These are phyloP conservation scores for Amanita inopinata DNA, from an alignment of 768 basidiomycete species.

Conservation along the genomic window DNA sequence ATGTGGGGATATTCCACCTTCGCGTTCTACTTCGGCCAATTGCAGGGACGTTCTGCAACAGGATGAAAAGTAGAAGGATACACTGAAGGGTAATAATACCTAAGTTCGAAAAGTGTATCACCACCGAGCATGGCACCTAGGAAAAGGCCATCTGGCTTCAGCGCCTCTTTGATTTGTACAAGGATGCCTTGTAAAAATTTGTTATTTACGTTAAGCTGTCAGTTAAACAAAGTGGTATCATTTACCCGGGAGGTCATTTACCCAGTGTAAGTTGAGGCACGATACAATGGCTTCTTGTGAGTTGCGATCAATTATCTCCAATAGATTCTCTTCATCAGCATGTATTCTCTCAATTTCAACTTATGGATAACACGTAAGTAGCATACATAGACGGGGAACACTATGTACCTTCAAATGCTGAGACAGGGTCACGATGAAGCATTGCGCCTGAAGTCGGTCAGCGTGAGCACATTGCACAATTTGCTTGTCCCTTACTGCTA, in stretches of 20 bases:
- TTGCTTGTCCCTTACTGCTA: constrained; percentile 45
- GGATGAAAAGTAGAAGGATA: constrained; percentile 3
- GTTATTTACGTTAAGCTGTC: too few relatives aligned
- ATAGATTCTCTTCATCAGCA: constrained; percentile 76
- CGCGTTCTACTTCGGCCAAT: constrained; percentile 85
- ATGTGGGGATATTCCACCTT: constrained; percentile 95
- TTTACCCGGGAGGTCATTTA: constrained; percentile 91
- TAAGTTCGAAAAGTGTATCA: constrained; percentile 89
- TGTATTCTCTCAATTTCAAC: constrained; percentile 72
- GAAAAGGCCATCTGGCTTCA: constrained; percentile 90
- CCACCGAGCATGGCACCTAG: constrained; percentile 93
- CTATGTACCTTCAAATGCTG: constrained; percentile 70
- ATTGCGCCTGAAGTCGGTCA: constrained; percentile 39
- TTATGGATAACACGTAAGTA: constrained; percentile 23
- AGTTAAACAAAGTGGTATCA: too few relatives aligned
- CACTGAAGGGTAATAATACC: constrained; percentile 28
- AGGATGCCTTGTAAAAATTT: constrained; percentile 59
- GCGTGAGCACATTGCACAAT: not conserved
- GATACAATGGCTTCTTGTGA: constrained; percentile 91
- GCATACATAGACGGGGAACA: not conserved
- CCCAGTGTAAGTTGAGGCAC: constrained; percentile 90
- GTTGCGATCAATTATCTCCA: constrained; percentile 51
- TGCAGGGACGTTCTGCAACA: constrained; percentile 72
- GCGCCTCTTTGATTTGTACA: constrained; percentile 75
- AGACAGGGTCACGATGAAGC: constrained; percentile 68